Evolutionary conservation across 306 rosid genomes (phyloP), one percentile per base, ranked within the genome.

Genomic region (Astragalus membranaceus): DNA sequence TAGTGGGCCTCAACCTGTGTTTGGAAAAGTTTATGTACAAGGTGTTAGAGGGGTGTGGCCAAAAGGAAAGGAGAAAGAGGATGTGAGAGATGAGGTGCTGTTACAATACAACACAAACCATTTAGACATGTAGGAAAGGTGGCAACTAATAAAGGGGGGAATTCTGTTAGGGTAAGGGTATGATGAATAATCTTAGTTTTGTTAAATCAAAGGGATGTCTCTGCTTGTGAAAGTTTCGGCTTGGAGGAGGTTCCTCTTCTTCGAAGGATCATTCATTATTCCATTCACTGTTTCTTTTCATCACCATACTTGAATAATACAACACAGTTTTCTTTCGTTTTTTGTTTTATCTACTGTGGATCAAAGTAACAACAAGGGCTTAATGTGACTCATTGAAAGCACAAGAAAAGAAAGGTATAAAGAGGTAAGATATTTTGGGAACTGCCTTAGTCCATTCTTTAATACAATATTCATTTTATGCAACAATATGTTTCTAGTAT

Each of bases 351-450:
- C 12, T 55, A 29, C 17, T 8, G 16, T 6, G 41, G 3, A 47
- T 35, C 4, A 37, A 35, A 58, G 15, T 58, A 35, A 66, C 4
- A 59, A 68, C 39, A 59, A 51, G 53, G 36, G 17, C 35, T 41
- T 29, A 53, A 46, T 54, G 72, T 47, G 55, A 70, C 46, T 64
- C 60, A 46, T 54, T 69, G 16, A 63, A 52, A 53, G 46, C 35
- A 29, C 57, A n/a, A n/a, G n/a, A 41, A 11, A 26, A 66, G 66
- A 78, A 12, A 70, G 53, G 37, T 39, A 48, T 42, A 68, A 68
- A 47, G n/a, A 52, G 35, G 26, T 62, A 42, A 53, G 58, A 63
- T 4, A 53, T 3, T 60, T 17, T 5, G 12, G 4, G 4, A 55
- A 66, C 52, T 29, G 30, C 72, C 49, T 64, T 35, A 66, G 8